A percentile compares a stretch with the other conserved stretches of the same genome.
phyloP scores from a whole-genome alignment of 2,329 filamentous ascomycete genomes.

The Fusarium sp. region DNA sequence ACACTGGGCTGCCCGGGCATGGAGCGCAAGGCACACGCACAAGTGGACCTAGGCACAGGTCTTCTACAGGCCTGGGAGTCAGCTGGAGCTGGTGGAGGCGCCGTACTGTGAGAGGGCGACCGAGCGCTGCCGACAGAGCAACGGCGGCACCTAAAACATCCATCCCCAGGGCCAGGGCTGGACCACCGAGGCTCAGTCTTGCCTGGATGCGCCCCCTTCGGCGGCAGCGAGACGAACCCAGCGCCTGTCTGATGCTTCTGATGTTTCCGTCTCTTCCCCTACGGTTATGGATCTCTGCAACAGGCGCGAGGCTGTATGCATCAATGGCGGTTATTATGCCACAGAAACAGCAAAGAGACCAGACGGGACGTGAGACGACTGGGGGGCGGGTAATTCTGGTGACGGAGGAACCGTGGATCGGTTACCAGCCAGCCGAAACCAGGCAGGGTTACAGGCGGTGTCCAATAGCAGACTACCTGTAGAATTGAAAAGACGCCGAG shows the following conservation, averaged over 20 bases:
- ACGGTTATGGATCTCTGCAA: constrained; percentile 2
- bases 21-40: constrained; percentile 12
- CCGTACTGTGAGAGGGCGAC: constrained; percentile 21
- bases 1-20: constrained; percentile 14
- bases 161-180: not conserved
- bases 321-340: constrained; percentile 14
- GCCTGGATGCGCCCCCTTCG: constrained; percentile 9
- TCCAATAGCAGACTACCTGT: constrained; percentile 27
- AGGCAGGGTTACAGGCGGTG: constrained; percentile 22
- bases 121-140: constrained; percentile 38
- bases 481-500: constrained; percentile 12
- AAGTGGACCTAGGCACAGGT: constrained; percentile 21
- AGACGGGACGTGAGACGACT: constrained; percentile 19
- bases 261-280: constrained; percentile 24
- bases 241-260: not conserved
- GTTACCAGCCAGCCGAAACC: constrained; percentile 26
- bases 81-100: constrained; percentile 33
- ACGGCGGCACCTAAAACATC: constrained; percentile 41
- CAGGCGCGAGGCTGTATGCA: constrained; percentile 15
- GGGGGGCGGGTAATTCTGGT: constrained; percentile 11
- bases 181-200: not conserved
- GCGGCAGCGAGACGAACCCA: constrained; percentile 16
- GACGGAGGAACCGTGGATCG: constrained; percentile 25
- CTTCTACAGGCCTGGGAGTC: constrained; percentile 31
- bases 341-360: constrained; percentile 4